These are phyloP conservation scores for Corchorus capsularis DNA, from an alignment of 345 rosid species.

Conservation along the genomic window DNA sequence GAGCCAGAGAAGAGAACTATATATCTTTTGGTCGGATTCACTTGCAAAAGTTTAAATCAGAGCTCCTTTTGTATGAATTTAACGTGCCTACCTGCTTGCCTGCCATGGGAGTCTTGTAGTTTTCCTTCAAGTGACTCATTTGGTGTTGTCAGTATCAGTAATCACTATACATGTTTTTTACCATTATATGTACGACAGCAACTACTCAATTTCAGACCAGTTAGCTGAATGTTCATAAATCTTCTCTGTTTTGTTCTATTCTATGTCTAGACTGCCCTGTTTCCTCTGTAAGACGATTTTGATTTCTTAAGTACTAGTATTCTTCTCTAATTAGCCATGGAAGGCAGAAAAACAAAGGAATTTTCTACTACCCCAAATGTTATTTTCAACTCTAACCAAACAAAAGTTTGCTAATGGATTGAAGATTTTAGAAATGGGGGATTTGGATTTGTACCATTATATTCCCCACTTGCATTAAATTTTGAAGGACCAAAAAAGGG, in stretches of 20 bases:
- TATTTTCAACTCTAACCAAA: constrained; percentile 27
- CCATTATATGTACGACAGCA: not conserved
- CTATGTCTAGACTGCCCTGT: not conserved
- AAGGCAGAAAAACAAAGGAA: not conserved
- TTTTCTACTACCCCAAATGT: constrained; percentile 21
- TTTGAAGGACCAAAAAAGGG: constrained; percentile 18
- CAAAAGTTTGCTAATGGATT: not conserved
- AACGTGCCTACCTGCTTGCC: not conserved
- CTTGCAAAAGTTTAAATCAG: not conserved
- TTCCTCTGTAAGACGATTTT: not conserved
- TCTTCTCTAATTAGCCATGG: not conserved
- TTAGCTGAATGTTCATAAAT: not conserved
- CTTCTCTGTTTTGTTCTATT: not conserved
- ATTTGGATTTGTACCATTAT: constrained; percentile 7
- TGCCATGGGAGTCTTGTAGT: not conserved
- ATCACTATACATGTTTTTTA: not conserved
- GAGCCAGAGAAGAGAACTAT: constrained; percentile 9
- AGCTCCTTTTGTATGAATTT: not conserved
- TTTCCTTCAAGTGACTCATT: not conserved
- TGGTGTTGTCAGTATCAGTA: constrained; percentile 7
- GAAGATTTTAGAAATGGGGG: constrained; percentile 1
- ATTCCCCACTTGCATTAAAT: constrained; percentile 33
- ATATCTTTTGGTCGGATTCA: not conserved
- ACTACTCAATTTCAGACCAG: not conserved
- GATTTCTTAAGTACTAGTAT: not conserved